Evolutionary conservation across 2,329 filamentous ascomycete species (phyloP), one percentile per base, ranked within the genome.

Genomic region (Periconia sp.): DNA sequence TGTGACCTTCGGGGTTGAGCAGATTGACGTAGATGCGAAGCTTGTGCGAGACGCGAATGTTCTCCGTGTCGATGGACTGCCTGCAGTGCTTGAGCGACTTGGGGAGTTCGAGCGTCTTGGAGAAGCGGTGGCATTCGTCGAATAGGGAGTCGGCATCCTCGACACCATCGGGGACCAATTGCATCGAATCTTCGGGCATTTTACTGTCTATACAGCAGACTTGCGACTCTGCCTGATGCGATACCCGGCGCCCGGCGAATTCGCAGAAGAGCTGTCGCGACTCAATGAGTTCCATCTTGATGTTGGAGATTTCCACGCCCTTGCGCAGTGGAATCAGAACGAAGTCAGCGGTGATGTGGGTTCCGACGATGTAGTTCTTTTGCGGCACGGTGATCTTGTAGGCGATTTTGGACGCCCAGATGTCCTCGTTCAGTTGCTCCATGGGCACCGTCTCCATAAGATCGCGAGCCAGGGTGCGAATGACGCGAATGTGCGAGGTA

Each of bases 391-490:
- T 86, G 58, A 99, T 92, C 30, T 91, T 93, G 77, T 99, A 99
- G 72, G 96, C 91, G 64, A 97, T 85, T 79, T 99, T 99, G 78
- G 96, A 94, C 6, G 92, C 90, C 94, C 94, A 99, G 59, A 96
- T 89, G 69, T 97, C 97, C 74, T 97, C 92, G 59, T 97, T 92
- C 58, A 90, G 82, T 79, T 84, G 72, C 61, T 75, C 73, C 69
- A 74, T 71, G 47, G 77, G 72, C 56, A 78, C 74, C 52, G 74
- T 76, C 56, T 80, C 78, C 91, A 97, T 94, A 45, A 91, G 88
- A 74, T 97, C 77, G 58, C 72, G 74, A 6, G 77, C 77, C 49
- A 81, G 66, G 14, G 79, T 80, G 43, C 78, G 68, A 45, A 81
- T 77, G 19, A 81, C 73, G 47, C 79, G 71, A 49, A 81, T 76